Evolutionary conservation across 2,329 filamentous ascomycete genomes (phyloP).

Genomic region (Scedosporium apiospermum): DNA sequence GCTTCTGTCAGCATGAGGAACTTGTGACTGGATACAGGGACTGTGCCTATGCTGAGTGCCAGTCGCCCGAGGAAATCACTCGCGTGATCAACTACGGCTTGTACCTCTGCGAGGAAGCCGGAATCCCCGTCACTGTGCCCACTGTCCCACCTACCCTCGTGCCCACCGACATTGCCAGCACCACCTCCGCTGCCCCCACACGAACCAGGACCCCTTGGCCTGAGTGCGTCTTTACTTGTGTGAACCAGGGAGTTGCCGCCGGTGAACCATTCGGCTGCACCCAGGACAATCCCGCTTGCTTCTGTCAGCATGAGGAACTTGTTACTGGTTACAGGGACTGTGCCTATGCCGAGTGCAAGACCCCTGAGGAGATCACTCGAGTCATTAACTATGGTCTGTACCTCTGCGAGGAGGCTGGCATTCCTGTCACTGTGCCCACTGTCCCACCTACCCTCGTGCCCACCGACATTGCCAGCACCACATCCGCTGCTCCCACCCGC

Average conservation of each 20-base stretch:
- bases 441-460: neutral
- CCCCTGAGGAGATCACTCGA: neutral
- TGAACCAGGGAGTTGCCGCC: neutral
- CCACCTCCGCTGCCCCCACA: neutral
- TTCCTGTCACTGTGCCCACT: neutral
- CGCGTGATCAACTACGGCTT: neutral
- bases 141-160: neutral
- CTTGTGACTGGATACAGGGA: neutral
- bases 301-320: neutral
- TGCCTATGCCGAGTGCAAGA: neutral
- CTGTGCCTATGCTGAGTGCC: neutral
- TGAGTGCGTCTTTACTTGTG: constrained; percentile 2
- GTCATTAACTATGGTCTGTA: neutral
- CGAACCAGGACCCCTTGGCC: constrained; percentile 3
- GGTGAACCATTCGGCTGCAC: neutral
- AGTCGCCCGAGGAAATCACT: neutral
- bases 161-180: constrained; percentile 1
- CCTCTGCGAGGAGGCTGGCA: neutral
- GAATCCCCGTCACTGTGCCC: neutral
- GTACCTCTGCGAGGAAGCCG: neutral
- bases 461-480: neutral
- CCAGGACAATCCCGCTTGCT: neutral
- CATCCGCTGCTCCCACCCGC: constrained; percentile 1
- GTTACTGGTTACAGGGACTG: neutral
- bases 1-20: neutral